phyloP scores from a whole-genome alignment of 78 protist species.

The Dictyostelium capitatum region DNA sequence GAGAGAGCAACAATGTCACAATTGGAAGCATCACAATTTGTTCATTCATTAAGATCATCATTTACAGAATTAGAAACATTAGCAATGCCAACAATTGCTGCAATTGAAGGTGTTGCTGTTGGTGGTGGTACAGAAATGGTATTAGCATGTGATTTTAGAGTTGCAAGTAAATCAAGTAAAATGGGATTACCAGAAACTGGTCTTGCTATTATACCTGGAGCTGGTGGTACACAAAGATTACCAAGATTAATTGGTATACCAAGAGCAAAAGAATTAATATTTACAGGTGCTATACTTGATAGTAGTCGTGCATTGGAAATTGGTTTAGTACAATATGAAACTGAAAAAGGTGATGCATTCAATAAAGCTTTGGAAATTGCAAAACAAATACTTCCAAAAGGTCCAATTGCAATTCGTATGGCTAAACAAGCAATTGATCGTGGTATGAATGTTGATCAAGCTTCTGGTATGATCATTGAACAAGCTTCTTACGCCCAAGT shows the following conservation, averaged over 20 bases:
- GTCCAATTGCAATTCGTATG: constrained; percentile 90
- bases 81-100: constrained; percentile 91
- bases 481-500: constrained; percentile 92
- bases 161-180: constrained; percentile 73
- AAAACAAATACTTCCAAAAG: constrained; percentile 77
- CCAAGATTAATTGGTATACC: constrained; percentile 90
- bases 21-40: constrained; percentile 89
- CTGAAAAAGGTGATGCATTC: constrained; percentile 66
- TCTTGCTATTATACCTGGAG: constrained; percentile 96
- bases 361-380: constrained; percentile 82
- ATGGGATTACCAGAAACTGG: constrained; percentile 94
- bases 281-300: constrained; percentile 81
- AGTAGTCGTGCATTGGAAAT: constrained; percentile 50
- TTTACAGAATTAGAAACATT: constrained; percentile 88
- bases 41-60: constrained; percentile 71
- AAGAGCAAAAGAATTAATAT: constrained; percentile 90
- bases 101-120: constrained; percentile 92
- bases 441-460: constrained; percentile 85
- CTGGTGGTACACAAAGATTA: constrained; percentile 97
- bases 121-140: constrained; percentile 98
- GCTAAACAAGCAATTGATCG: constrained; percentile 92
- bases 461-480: constrained; percentile 91
- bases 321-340: constrained; percentile 74
- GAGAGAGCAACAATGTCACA: constrained; percentile 92
- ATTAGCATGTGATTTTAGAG: constrained; percentile 92